Conservation (phyloP, 2,329 filamentous ascomycete genomes). For the Didymosphaeria variabile region DNA sequence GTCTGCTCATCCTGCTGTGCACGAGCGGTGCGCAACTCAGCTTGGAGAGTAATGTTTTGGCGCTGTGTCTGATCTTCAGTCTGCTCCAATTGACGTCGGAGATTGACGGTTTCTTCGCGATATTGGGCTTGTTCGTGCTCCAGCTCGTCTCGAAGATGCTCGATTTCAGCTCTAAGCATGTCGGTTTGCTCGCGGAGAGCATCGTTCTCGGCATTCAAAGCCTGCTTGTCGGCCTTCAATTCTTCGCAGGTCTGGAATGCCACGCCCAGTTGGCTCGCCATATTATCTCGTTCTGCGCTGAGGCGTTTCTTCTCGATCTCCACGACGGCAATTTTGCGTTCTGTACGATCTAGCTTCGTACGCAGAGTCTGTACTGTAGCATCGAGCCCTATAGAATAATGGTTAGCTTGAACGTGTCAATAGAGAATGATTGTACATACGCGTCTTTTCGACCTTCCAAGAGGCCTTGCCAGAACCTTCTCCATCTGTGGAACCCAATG, state of each 20-base stretch:
- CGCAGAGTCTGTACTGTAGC: slow-evolving; percentile 68
- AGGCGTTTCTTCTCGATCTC: slow-evolving; percentile 71
- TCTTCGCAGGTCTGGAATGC: slow-evolving; percentile 67
- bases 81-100: slow-evolving; percentile 44
- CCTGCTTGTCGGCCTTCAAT: slow-evolving; percentile 56
- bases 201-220: slow-evolving; percentile 46
- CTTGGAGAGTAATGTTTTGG: slow-evolving; percentile 46
- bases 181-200: slow-evolving; percentile 49
- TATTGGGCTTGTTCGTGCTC: slow-evolving; percentile 44
- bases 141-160: slow-evolving; percentile 44
- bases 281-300: slow-evolving; percentile 70
- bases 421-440: slow-evolving; percentile 55
- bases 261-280: slow-evolving; percentile 68
- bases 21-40: slow-evolving; percentile 43
- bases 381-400: slow-evolving; percentile 61
- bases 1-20: slow-evolving; percentile 49
- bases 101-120: slow-evolving; percentile 46
- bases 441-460: slow-evolving; percentile 62
- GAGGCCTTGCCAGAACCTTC: slow-evolving; percentile 53
- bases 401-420: slow-evolving; percentile 16
- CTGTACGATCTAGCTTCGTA: slow-evolving; percentile 68
- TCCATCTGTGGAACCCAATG: slow-evolving; percentile 57
- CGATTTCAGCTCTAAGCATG: slow-evolving; percentile 44
- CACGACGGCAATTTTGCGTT: slow-evolving; percentile 68
- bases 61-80: slow-evolving; percentile 44